Conservation (phyloP, 495 filamentous ascomycete genomes). For the Oleoguttula mirabilis region DNA sequence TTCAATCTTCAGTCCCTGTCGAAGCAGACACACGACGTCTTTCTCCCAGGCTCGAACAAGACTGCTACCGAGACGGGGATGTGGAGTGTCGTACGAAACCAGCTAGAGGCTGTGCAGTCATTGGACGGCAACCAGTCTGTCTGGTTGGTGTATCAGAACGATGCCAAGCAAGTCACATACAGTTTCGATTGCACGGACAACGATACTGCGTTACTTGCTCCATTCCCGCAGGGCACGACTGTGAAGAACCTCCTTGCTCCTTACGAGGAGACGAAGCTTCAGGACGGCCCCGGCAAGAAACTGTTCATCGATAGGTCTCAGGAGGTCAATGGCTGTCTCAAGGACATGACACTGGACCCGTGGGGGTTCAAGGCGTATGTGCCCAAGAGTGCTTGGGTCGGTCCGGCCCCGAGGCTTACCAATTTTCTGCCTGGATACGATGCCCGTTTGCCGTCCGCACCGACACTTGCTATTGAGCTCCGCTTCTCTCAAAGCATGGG, state of each 20-base stretch:
- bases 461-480: too few relatives aligned
- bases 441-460: too few relatives aligned
- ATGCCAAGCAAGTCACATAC: conserved; percentile 42
- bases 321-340: conserved; percentile 44
- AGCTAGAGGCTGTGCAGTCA: too few relatives aligned
- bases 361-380: conserved; percentile 54
- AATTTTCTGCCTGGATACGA: conserved; percentile 55
- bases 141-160: conserved; percentile 58
- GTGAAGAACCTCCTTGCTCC: conserved; percentile 55
- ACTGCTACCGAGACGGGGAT: too few relatives aligned
- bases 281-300: conserved; percentile 24
- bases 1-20: too few relatives aligned
- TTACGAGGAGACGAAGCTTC: conserved; percentile 42
- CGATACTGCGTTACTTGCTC: conserved; percentile 40
- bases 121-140: conserved; percentile 40
- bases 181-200: conserved; percentile 46
- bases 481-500: too few relatives aligned
- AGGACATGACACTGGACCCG: conserved; percentile 38
- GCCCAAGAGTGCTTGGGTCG: conserved; percentile 36
- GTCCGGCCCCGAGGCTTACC: conserved; percentile 52
- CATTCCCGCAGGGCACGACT: conserved; percentile 41
- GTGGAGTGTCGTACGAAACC: too few relatives aligned
- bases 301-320: conserved; percentile 34
- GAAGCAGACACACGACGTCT: too few relatives aligned
- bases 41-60: too few relatives aligned